A percentile compares a stretch with the other conserved stretches of the same genome.
These are phyloP conservation scores for Leishmania tropica DNA, from an alignment of 208 protist species.

Conservation along the genomic window DNA sequence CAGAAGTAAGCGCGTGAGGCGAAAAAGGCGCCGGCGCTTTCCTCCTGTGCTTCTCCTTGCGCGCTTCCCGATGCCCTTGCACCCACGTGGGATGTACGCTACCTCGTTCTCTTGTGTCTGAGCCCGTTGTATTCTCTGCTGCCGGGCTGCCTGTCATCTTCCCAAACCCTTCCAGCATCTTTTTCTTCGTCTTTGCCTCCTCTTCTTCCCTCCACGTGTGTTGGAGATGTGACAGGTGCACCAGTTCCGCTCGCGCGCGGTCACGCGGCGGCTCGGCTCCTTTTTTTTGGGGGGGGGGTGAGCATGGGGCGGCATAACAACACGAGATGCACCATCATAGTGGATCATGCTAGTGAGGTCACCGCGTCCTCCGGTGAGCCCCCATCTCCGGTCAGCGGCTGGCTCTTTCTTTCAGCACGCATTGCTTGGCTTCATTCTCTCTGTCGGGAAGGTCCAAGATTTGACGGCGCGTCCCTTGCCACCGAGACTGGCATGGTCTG, in stretches of 20 bases:
- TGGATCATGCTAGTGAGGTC: background rate
- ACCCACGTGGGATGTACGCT: conserved; percentile 13
- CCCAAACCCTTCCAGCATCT: background rate
- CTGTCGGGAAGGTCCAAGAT: background rate
- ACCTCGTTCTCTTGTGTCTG: background rate
- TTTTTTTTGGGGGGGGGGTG: background rate
- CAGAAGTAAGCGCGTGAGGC: too few relatives aligned
- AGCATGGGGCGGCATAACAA: background rate
- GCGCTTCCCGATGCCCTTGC: background rate
- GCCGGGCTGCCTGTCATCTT: background rate
- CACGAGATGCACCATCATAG: background rate
- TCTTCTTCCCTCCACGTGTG: background rate
- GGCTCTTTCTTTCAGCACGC: background rate
- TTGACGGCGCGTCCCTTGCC: background rate
- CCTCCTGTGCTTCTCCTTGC: too few relatives aligned
- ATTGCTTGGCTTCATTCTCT: background rate
- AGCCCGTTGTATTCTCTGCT: background rate
- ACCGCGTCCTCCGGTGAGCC: background rate
- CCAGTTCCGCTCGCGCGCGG: background rate
- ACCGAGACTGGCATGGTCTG: background rate
- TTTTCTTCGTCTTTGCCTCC: background rate
- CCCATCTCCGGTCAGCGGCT: background rate
- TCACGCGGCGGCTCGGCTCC: background rate
- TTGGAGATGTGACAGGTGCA: background rate
- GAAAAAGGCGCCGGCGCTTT: too few relatives aligned